Evolutionary conservation across 345 rosid species (phyloP), one percentile per base, ranked within the genome.

Genomic region (Heritiera littoralis): DNA sequence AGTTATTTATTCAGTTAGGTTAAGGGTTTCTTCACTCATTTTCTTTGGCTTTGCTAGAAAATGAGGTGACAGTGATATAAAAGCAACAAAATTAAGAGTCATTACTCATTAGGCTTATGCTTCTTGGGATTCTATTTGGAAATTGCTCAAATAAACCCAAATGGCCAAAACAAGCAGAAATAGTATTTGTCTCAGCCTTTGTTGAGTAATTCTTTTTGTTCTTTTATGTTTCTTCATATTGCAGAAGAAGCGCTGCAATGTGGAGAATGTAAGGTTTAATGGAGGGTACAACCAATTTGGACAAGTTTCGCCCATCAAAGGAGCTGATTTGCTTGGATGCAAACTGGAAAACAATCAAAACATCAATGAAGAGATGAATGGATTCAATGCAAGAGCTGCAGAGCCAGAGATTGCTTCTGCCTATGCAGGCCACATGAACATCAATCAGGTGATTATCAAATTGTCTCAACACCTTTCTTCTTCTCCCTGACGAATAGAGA

Each of bases 181-280:
- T 35, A 35, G 38, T 35, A 35, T 35, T 3, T 35, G 38, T 35
- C 38, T 35, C 3, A 3, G 38, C 38, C 38, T 0, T 35, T 35
- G 38, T 35, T 35, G 3, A 35, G 38, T 35, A 35, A 35, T 35
- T 35, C 38, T 35, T 35, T 35, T 35, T 35, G 38, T 35, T 35
- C 38, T 35, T 35, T 3, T 35, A 35, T 35, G 38, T 35, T 35
- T 35, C 38, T 23, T 0, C 28, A 23, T 23, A 23, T 35, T 35
- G 70, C 84, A 92, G 94, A 89, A 88, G 86, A 90, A 85, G 85
- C 84, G 84, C 38, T 77, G 78, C 63, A 78, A 86, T 76, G 88
- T 77, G 46, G 85, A 84, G 68, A 83, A 51, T 28, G 58, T 8
- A n/a, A 69, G 13, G 55, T 69, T 69, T 12, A 46, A 48, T 48